A percentile compares a stretch with the other conserved stretches of the same genome.
These are phyloP conservation scores for Iberis pinnata DNA, from an alignment of 345 rosid species.

Conservation along the genomic window DNA sequence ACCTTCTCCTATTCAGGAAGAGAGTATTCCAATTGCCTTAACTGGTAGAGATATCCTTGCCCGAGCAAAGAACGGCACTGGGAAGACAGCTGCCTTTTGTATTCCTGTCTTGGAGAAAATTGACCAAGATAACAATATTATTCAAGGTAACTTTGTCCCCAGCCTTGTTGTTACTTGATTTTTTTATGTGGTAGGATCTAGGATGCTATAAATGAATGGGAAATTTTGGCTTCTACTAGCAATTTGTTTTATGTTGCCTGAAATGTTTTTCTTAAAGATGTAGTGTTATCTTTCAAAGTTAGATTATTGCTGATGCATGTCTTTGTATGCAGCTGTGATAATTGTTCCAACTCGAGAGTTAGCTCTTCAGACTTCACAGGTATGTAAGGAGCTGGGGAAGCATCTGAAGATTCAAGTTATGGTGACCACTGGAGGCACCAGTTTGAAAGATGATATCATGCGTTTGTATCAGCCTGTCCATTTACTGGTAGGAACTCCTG, in stretches of 20 bases:
- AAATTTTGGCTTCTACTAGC: no score
- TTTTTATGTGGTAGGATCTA: no score
- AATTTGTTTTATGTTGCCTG: no score
- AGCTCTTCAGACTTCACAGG: slow-evolving; percentile 94
- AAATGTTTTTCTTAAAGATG: background rate
- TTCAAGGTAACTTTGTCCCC: slow-evolving; percentile 50
- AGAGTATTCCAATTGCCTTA: slow-evolving; percentile 91
- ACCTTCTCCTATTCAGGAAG: slow-evolving; percentile 97
- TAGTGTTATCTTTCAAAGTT: background rate
- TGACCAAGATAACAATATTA: slow-evolving; percentile 78
- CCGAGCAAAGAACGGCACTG: slow-evolving; percentile 94
- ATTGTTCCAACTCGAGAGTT: slow-evolving; percentile 89
- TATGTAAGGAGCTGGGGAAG: slow-evolving; percentile 89
- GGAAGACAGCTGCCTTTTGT: slow-evolving; percentile 92
- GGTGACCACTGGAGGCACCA: slow-evolving; percentile 95
- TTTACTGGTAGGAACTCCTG: slow-evolving; percentile 88
- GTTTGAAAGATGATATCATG: slow-evolving; percentile 92
- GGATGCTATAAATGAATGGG: no score
- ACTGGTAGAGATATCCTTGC: slow-evolving; percentile 96
- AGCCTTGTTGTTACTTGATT: no score
- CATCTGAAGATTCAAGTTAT: slow-evolving; percentile 84
- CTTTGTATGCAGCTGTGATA: slow-evolving; percentile 57
- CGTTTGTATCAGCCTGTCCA: slow-evolving; percentile 92
- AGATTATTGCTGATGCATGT: background rate
- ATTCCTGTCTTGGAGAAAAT: slow-evolving; percentile 88